Evolutionary conservation across 1,139 yeast genomes (phyloP), one percentile per base, ranked within the genome.

Genomic region (Sugiyamaella pinicola): DNA sequence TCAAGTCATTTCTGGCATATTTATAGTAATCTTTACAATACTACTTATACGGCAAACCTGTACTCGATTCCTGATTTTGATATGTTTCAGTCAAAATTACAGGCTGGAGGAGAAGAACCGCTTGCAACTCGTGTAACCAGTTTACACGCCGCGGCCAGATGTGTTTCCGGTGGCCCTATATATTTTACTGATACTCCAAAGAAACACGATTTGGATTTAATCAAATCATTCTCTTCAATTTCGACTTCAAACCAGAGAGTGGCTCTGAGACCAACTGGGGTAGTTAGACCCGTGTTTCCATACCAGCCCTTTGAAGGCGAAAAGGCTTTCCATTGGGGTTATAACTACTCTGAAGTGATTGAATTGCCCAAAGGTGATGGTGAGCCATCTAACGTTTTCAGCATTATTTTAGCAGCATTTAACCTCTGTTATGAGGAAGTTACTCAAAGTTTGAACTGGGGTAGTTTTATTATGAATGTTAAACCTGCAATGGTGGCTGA

Each of bases 111-210:
- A 21, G 40, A 46, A 15, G 43, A 44, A 5, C 48, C 49, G 17
- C 42, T 46, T 10, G 49, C 51, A 13, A 13, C 37, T 19, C 35
- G 50, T 28, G 54, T 42, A 45, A 55, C 67, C 1, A 35, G 54
- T n/a, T 57, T 63, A 43, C 71, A 67, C 53, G 69, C 70, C 5
- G 66, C 62, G 3, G 61, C 67, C 22, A 51, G 71, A 44, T 57
- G 64, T n/a, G 44, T 67, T 12, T 64, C 69, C 15, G 70, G 71
- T 2, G 69, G 70, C 4, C 71, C 71, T 8, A 58, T 67, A 13
- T 62, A 61, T 44, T 55, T 67, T 47, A 67, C 71, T 3, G 71
- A 67, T 51, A 53, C 56, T 10, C 61, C 62, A 4, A 54, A 55
- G 2, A 46, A 47, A 26, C 67, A 66, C 35, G 58, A 64, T 40